A percentile compares a stretch with the other conserved stretches of the same genome.
Evolutionary conservation across 139 green algal species (phyloP).

Genomic region (Trebouxia sp.): DNA sequence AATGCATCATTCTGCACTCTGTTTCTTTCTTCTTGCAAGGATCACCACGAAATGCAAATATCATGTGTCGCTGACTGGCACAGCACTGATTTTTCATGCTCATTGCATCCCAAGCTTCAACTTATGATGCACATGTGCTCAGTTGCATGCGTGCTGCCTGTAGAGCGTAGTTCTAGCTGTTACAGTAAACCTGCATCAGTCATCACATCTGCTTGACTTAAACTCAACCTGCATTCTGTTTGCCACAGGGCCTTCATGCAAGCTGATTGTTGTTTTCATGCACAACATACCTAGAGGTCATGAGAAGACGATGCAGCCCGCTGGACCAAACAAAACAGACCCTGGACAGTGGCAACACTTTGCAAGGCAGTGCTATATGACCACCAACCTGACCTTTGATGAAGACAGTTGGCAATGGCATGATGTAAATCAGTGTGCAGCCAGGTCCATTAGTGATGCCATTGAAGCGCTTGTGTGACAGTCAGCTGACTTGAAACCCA

Average conservation of each 20-base stretch:
- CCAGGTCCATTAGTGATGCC: slow-evolving; percentile 5
- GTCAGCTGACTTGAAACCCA: no score
- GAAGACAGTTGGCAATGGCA: slow-evolving; percentile 13
- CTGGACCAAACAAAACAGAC: slow-evolving; percentile 8
- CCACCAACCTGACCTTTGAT: slow-evolving; percentile 12
- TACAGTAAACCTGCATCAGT: no score
- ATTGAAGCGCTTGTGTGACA: no score
- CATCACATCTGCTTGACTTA: neutral
- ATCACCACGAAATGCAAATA: no score
- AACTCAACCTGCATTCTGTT: neutral
- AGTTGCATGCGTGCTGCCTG: no score
- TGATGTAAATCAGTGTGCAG: slow-evolving; percentile 12
- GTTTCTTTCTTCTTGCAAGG: no score
- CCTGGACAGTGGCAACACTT: slow-evolving; percentile 9
- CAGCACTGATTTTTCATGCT: no score
- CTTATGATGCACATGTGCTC: no score
- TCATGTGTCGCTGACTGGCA: no score
- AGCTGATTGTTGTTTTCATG: slow-evolving; percentile 17
- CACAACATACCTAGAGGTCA: slow-evolving; percentile 3
- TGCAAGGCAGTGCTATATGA: neutral
- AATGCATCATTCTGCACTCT: no score
- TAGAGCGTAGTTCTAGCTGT: no score
- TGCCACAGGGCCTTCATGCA: neutral
- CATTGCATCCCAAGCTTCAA: no score
- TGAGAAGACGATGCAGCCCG: slow-evolving; percentile 3